Base-by-base conservation (phyloP, 75 land plant species). In the Selaginella tamariscina region DNA sequence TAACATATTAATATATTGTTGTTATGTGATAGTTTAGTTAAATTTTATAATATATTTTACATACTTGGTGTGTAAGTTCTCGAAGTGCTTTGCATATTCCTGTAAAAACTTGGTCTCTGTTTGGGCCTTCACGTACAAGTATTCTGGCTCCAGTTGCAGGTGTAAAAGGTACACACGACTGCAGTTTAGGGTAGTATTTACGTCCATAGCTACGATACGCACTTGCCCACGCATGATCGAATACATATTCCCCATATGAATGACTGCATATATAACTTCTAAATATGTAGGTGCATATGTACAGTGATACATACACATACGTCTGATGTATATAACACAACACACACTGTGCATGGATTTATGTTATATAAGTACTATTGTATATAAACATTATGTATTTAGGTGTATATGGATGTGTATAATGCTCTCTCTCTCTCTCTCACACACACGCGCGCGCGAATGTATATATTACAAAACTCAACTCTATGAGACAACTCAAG, bases 191-290 rank as follows among this genome's bases (percentile, higher is more conserved):
- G 56, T 94, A 94, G 64, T 94, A 94, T 30, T 79, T 60, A 32
- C 72, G 56, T 24, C 98, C 98, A 80, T 78, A 89, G 28, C 76
- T 79, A 55, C 84, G 85, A 78, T 83, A 94, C 27, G 96, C 96
- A 76, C 82, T 87, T 1, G 98, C 96, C 98, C 98, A 94, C 2
- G 91, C 72, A 77, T 85, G 91, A 73, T 94, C 98, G 76, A 94
- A 94, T n/a, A 94, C 96, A 79, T 73, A 94, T 77, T 94, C 98
- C 29, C 98, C 98, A 76, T 89, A 83, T 33, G 98, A 94, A 68
- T 94, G 98, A 73, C 98, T 94, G 88, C 80, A 79, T 0, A 2
- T 18, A 0, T 29, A 18, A 5, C 23, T 68, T 68, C 63, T 2
- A n/a, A 2, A 11, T 2, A 68, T 8, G 65, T 2, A 29, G 30